Evolutionary conservation across 805 yeast genomes (phyloP), one percentile per base, ranked within the genome.

Genomic region (Kodamaea jinghongensis): DNA sequence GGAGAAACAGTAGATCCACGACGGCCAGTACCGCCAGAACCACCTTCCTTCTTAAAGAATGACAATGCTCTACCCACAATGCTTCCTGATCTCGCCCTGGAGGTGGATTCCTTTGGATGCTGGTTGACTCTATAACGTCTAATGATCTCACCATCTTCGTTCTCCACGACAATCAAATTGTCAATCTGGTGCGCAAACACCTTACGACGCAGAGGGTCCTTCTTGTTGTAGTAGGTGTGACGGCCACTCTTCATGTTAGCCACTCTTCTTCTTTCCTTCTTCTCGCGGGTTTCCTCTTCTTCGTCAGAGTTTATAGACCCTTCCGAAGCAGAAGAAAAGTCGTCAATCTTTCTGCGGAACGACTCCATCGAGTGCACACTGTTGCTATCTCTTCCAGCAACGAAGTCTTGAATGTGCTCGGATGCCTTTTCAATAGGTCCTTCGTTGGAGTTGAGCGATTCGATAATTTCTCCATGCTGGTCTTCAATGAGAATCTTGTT

Each of bases 121-220:
- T 78, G 74, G 51, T 82, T 86, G 38, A 90, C 81, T 51, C 40
- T 69, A 62, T 89, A 91, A 38, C 96, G 73, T 54, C 96, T 79
- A 33, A 93, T 69, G 41, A 93, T 78, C 51, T 91, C 98, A 47
- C 98, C 99, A 9, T 90, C 96, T 32, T 78, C 86, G 53, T 89
- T 86, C 60, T 91, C 99, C 42, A 93, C 83, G 43, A 88, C 73
- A 39, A 93, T 76, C 43, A 80, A 71, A 52, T 87, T 81, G 55
- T 83, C 93, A 29, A 86, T 71, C 60, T 83, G 85, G 60, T 81
- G 91, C 1, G 96, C 98, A 61, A 67, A 78, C 50, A 66, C 80
- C 56, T 64, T 62, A 15, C 55, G 66, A 49, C 52, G 63, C 27
- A 46, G 49, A 2, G 63, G 60, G 42, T 61, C 66, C 22, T 45